Conservation (phyloP, 805 yeast species). For the Metschnikowia proteae region DNA sequence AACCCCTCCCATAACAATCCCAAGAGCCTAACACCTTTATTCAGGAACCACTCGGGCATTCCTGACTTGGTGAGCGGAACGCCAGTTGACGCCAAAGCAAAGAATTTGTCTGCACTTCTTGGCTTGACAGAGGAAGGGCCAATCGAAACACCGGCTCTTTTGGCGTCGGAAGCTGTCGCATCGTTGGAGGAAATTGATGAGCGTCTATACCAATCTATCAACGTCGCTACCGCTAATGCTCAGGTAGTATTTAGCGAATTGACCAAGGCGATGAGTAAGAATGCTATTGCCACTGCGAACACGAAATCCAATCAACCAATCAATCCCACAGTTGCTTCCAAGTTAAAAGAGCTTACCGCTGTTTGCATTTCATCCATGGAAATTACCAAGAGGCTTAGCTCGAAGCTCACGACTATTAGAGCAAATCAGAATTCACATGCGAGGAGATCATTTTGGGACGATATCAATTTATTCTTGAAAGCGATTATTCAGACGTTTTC, state of each 20-base stretch:
- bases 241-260: conserved; percentile 75
- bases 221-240: conserved; percentile 62
- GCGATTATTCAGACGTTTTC: conserved; percentile 81
- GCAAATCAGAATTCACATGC: conserved; percentile 46
- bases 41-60: conserved; percentile 8
- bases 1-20: background rate
- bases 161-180: conserved; percentile 12
- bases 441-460: conserved; percentile 76
- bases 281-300: conserved; percentile 49
- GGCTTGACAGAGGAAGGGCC: conserved; percentile 7
- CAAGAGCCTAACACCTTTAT: background rate
- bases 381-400: conserved; percentile 63
- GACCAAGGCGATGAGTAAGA: conserved; percentile 61
- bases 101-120: conserved; percentile 7
- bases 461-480: conserved; percentile 74
- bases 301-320: conserved; percentile 20
- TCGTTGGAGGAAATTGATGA: conserved; percentile 52
- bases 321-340: conserved; percentile 49
- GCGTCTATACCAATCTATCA: conserved; percentile 61
- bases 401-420: conserved; percentile 49
- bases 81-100: conserved; percentile 7
- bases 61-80: background rate
- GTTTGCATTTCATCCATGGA: conserved; percentile 81
- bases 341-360: conserved; percentile 71
- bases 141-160: conserved; percentile 9